phyloP scores from a whole-genome alignment of 2,329 filamentous ascomycete species.

The Albifimbria verrucaria region DNA sequence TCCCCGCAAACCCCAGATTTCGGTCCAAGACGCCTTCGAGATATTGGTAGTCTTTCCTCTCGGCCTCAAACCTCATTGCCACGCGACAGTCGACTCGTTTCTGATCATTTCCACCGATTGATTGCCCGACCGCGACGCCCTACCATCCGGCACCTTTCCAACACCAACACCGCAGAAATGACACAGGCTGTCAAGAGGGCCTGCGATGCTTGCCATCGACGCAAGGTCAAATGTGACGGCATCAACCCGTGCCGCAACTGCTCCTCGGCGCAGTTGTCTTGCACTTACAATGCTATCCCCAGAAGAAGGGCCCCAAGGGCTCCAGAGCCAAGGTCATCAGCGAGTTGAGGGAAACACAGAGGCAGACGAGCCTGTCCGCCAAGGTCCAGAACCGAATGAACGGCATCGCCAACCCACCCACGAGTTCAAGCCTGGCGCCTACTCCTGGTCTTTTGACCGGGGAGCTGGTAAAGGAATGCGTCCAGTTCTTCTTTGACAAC shows the following conservation, averaged over 20 bases:
- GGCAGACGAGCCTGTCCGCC: slow-evolving; percentile 60
- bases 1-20: slow-evolving; percentile 29
- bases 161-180: slow-evolving; percentile 26
- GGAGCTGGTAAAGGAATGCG: slow-evolving; percentile 63
- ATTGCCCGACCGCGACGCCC: neutral
- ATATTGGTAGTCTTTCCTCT: too few species aligned
- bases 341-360: slow-evolving; percentile 66
- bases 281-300: slow-evolving; percentile 74
- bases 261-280: slow-evolving; percentile 61
- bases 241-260: slow-evolving; percentile 71
- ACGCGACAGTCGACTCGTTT: neutral
- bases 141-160: too few species aligned
- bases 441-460: slow-evolving; percentile 58
- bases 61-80: neutral
- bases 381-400: slow-evolving; percentile 60
- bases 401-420: slow-evolving; percentile 47
- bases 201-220: slow-evolving; percentile 70
- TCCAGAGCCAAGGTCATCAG: slow-evolving; percentile 73
- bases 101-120: too few species aligned
- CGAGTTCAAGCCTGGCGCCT: slow-evolving; percentile 46
- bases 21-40: neutral
- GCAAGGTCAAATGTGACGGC: slow-evolving; percentile 73
- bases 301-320: slow-evolving; percentile 75
- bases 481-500: slow-evolving; percentile 66
- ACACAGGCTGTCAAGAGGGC: slow-evolving; percentile 57